These are phyloP conservation scores for Leavenworthia alabamica DNA, from an alignment of 345 rosid genomes.

Conservation along the genomic window DNA sequence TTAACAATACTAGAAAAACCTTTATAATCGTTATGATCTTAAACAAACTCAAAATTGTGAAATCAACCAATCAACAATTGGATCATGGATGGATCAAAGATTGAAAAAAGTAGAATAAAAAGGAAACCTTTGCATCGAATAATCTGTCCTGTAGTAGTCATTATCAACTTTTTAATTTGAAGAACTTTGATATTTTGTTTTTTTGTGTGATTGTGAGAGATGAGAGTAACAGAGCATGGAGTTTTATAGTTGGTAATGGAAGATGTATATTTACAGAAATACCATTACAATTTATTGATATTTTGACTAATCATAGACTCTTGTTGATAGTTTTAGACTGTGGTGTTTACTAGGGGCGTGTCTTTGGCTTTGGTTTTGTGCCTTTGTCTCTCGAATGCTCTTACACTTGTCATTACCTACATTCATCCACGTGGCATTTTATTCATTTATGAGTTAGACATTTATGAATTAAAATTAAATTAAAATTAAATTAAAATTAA, in stretches of 20 bases:
- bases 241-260: not conserved
- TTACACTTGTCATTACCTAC: not conserved
- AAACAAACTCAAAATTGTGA: too few relatives aligned
- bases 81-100: too few relatives aligned
- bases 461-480: too few relatives aligned
- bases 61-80: not conserved
- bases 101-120: not conserved
- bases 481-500: not conserved
- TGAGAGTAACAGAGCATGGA: not conserved
- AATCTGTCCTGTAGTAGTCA: constrained; percentile 51
- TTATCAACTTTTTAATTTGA: too few relatives aligned
- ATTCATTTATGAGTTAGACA: too few relatives aligned
- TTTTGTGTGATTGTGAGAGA: constrained; percentile 7
- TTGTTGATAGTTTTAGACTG: not conserved
- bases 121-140: constrained; percentile 64
- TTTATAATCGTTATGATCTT: too few relatives aligned
- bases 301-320: too few relatives aligned
- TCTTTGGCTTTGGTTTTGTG: constrained; percentile 11
- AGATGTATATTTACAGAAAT: not conserved
- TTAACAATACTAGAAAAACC: too few relatives aligned
- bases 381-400: not conserved
- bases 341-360: constrained; percentile 19
- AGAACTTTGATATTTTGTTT: not conserved
- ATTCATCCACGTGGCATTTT: constrained; percentile 10
- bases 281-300: not conserved